Base-by-base conservation (phyloP, 148 eudicot genomes). In the Hydrangea macrophylla region DNA sequence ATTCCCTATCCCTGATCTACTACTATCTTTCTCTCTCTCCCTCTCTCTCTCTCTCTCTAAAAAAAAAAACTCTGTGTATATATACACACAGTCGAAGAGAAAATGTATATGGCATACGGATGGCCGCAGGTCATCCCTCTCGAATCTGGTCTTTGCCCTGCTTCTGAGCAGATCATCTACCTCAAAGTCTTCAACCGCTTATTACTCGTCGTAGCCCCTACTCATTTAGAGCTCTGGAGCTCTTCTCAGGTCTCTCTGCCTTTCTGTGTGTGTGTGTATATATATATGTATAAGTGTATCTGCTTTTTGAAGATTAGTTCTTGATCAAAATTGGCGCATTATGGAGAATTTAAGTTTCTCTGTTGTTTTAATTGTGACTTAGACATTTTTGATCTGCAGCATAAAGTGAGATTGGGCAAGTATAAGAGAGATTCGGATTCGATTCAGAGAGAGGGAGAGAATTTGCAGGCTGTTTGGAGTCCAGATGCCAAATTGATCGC, bases 51-150 rank as follows among this genome's bases (percentile, higher is more conserved):
- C n/a, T n/a, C n/a, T n/a, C n/a, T n/a, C n/a, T n/a, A n/a, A n/a
- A n/a, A n/a, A n/a, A n/a, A n/a, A n/a, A n/a, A n/a, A n/a, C 33
- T 11, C 32, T 28, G 64, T 17, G 24, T 15, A 54, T 27, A 31
- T 61, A 44, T 7, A 23, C 4, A 6, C n/a, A 58, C 53, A 58
- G 67, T 78, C 81, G 75, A 89, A 82, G 76, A 90, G 75, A 89
- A 82, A 75, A 90, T 93, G 98, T 93, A 93, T 70, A 90, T 93
- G 96, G 83, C 97, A 27, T 93, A 93, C 55, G 98, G 98, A 80
- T 94, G 97, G 97, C 98, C 98, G 48, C 88, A 88, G 82, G 97
- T 89, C 32, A 83, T 88, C 76, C 96, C 98, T 22, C 78, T 94
- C 26, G 98, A 90, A 71, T 69, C 78, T 17, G 88, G 90, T 0